These are phyloP conservation scores for Arabis alpina DNA, from an alignment of 345 rosid genomes.

Conservation along the genomic window DNA sequence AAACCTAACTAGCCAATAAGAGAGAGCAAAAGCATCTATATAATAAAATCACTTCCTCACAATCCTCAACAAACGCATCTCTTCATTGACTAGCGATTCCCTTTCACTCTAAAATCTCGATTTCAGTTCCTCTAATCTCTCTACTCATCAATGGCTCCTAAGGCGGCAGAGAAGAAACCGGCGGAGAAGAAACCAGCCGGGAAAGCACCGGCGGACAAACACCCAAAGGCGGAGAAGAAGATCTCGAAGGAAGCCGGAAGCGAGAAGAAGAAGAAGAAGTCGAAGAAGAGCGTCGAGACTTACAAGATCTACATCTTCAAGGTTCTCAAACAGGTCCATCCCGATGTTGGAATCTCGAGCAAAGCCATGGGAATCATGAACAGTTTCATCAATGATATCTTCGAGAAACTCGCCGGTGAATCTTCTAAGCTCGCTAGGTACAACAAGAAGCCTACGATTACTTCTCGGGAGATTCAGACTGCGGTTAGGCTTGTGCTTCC, in stretches of 20 bases:
- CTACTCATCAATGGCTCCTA: conserved; percentile 40
- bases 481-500: conserved; percentile 44
- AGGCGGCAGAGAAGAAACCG: conserved; percentile 47
- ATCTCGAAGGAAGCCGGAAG: conserved; percentile 38
- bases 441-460: conserved; percentile 43
- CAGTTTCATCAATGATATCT: conserved; percentile 45
- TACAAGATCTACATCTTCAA: conserved; percentile 51
- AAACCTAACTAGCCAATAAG: conserved; percentile 20
- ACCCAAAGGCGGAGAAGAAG: conserved; percentile 46
- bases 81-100: background rate
- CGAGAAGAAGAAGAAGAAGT: conserved; percentile 45
- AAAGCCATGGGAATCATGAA: conserved; percentile 49
- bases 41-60: background rate
- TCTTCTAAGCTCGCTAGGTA: conserved; percentile 39
- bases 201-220: conserved; percentile 38
- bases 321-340: conserved; percentile 45
- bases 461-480: conserved; percentile 43
- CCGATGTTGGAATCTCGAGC: conserved; percentile 40
- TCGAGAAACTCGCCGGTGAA: conserved; percentile 46
- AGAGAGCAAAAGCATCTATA: conserved; percentile 20
- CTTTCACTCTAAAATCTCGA: background rate
- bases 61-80: background rate
- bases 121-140: background rate
- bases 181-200: conserved; percentile 39
- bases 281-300: conserved; percentile 44